phyloP scores from a whole-genome alignment of 768 basidiomycete species.

The Rhodotorula diobovata region DNA sequence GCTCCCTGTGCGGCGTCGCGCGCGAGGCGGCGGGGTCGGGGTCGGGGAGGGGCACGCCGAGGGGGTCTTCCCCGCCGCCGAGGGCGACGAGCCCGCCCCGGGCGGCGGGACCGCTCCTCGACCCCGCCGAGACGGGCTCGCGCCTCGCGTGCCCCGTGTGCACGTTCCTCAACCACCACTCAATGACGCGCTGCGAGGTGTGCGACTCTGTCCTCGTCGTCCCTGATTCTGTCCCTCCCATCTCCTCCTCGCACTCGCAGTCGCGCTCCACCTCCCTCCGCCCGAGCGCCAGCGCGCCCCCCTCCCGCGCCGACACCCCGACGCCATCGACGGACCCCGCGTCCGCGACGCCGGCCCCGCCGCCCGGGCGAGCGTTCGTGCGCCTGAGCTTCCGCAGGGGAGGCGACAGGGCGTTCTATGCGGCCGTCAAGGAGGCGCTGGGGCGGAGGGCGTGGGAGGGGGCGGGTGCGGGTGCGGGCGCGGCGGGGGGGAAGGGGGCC shows the following conservation, averaged over 20 bases:
- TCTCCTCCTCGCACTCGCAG: conserved; percentile 14
- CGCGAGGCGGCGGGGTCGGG: conserved; percentile 8
- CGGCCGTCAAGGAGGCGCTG: conserved; percentile 65
- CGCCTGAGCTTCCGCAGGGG: conserved; percentile 88
- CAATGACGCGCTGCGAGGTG: conserved; percentile 72
- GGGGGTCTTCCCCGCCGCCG: too few species aligned
- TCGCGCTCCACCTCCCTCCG: too few species aligned
- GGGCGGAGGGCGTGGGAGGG: conserved; percentile 68
- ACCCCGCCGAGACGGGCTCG: conserved; percentile 1
- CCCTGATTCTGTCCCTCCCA: not conserved
- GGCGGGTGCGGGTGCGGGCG: too few species aligned
- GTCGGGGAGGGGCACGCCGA: too few species aligned
- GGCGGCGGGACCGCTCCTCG: not conserved
- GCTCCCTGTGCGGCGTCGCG: conserved; percentile 76
- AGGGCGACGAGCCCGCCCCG: too few species aligned
- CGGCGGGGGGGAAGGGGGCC: conserved; percentile 4
- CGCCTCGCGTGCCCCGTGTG: conserved; percentile 64
- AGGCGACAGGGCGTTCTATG: conserved; percentile 78
- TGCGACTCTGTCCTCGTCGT: conserved; percentile 63
- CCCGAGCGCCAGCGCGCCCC: too few species aligned
- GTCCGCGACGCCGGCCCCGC: conserved; percentile 45
- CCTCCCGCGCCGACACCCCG: not conserved
- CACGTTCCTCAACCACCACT: conserved; percentile 84
- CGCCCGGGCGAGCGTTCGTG: conserved; percentile 52
- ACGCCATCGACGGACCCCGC: conserved; percentile 60